A percentile compares a stretch with the other conserved stretches of the same genome.
Evolutionary conservation across 75 land plant genomes (phyloP).

Genomic region (Picea glauca): DNA sequence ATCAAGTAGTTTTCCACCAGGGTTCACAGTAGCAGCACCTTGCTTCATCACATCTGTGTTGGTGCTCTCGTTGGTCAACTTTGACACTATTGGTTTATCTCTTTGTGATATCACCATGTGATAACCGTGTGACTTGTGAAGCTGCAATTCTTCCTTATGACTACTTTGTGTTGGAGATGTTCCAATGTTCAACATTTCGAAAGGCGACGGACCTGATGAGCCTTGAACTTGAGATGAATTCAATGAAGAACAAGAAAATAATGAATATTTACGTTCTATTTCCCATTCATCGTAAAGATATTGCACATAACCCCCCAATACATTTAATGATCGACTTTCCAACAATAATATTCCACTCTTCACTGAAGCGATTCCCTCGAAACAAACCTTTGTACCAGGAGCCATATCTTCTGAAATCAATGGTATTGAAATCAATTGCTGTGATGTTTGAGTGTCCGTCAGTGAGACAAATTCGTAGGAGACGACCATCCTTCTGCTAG

Average conservation of each 20-base stretch:
- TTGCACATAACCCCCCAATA: constrained; percentile 78
- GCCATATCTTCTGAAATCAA: too few relatives aligned
- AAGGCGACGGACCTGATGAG: constrained; percentile 67
- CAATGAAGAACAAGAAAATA: constrained; percentile 41
- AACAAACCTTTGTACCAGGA: too few relatives aligned
- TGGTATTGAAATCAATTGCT: too few relatives aligned
- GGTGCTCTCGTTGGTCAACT: too few relatives aligned
- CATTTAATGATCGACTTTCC: constrained; percentile 34
- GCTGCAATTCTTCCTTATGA: background rate
- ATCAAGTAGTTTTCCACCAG: too few relatives aligned
- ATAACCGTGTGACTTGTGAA: background rate
- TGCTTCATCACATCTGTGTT: too few relatives aligned
- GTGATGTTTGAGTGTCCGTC: too few relatives aligned
- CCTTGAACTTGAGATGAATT: constrained; percentile 31
- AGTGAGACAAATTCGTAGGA: too few relatives aligned
- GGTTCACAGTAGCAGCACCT: too few relatives aligned
- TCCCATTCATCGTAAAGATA: constrained; percentile 83
- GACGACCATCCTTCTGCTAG: too few relatives aligned
- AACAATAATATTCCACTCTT: constrained; percentile 76
- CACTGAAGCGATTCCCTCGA: constrained; percentile 39
- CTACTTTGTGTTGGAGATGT: constrained; percentile 5
- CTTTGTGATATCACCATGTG: too few relatives aligned
- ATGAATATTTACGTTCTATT: constrained; percentile 71
- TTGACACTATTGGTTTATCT: too few relatives aligned
- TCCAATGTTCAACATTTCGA: constrained; percentile 55